phyloP scores from a whole-genome alignment of 495 filamentous ascomycete genomes.

The Hyaloscypha bicolor region DNA sequence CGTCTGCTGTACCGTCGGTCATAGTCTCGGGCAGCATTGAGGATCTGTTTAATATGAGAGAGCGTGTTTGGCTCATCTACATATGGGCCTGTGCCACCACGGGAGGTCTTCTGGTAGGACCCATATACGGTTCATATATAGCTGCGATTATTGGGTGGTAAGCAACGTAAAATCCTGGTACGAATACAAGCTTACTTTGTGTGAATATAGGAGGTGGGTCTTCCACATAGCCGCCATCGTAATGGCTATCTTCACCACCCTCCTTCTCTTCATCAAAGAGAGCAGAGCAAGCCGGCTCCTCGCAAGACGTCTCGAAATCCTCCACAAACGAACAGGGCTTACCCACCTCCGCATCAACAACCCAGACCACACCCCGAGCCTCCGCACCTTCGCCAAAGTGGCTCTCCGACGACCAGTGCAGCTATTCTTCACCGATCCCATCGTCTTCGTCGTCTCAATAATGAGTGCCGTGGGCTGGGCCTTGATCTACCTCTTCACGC shows the following conservation, averaged over 20 bases:
- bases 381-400: conserved; percentile 42
- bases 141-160: conserved; percentile 36
- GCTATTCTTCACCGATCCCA: conserved; percentile 52
- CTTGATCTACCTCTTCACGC: conserved; percentile 58
- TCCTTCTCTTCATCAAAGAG: conserved; percentile 44
- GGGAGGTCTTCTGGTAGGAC: conserved; percentile 46
- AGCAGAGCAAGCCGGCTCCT: conserved; percentile 47
- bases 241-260: conserved; percentile 38
- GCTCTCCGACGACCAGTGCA: conserved; percentile 46
- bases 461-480: conserved; percentile 45
- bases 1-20: conserved; percentile 53
- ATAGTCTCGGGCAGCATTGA: conserved; percentile 56
- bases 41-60: conserved; percentile 51
- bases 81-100: conserved; percentile 48
- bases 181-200: conserved; percentile 3
- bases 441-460: conserved; percentile 47
- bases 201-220: conserved; percentile 43
- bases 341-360: conserved; percentile 38
- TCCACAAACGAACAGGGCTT: conserved; percentile 35
- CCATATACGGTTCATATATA: conserved; percentile 49
- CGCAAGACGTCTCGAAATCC: conserved; percentile 35
- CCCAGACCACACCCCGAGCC: conserved; percentile 45
- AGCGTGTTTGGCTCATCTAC: conserved; percentile 52
- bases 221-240: conserved; percentile 47
- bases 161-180: neutral